phyloP scores from a whole-genome alignment of 2,329 filamentous ascomycete genomes.

The Amylocarpus encephaloides region DNA sequence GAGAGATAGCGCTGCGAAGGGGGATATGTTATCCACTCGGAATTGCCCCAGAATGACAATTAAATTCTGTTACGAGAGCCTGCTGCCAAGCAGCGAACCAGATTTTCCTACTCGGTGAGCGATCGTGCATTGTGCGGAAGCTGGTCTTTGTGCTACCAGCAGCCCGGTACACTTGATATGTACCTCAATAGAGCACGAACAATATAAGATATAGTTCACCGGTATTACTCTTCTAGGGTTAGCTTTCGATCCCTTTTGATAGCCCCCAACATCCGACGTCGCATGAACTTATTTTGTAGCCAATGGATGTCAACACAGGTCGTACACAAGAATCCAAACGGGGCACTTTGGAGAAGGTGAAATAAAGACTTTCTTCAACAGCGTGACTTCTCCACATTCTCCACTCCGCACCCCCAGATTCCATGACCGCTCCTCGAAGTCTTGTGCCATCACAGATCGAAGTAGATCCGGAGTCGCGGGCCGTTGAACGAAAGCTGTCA shows the following conservation, averaged over 20 bases:
- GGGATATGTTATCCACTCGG: not conserved
- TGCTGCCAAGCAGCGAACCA: no score
- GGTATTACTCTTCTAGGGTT: no score
- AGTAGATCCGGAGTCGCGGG: not conserved
- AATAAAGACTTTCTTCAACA: not conserved
- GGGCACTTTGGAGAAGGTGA: not conserved
- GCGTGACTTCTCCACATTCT: not conserved
- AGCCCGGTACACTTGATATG: no score
- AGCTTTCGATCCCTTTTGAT: not conserved
- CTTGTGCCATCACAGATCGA: not conserved
- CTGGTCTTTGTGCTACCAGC: no score
- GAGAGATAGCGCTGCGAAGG: not conserved
- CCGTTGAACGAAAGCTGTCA: not conserved
- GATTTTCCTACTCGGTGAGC: no score
- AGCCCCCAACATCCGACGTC: not conserved
- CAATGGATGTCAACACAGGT: not conserved
- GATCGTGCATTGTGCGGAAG: no score
- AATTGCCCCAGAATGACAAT: not conserved
- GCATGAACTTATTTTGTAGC: not conserved
- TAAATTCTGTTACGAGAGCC: not conserved
- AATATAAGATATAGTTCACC: no score
- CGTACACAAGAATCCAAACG: not conserved
- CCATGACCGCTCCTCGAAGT: not conserved
- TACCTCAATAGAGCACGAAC: no score
- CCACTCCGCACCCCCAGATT: not conserved